Base-by-base conservation (phyloP, 306 rosid genomes). In the Vigna unguiculata region DNA sequence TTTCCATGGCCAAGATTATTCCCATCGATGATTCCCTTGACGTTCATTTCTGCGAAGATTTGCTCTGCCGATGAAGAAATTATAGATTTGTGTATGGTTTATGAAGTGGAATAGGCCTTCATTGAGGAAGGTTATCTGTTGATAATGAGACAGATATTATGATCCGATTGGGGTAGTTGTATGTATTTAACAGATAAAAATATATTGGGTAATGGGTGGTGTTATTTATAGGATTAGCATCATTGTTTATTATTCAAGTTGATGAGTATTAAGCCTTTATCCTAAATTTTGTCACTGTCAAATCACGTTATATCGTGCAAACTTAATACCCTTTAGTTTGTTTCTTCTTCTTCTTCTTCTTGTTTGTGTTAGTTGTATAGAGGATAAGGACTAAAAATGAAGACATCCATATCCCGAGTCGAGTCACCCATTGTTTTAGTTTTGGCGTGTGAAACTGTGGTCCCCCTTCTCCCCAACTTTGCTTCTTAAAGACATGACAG, bases 351-450 rank as follows among this genome's bases (percentile, higher is more conserved):
- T 43, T n/a, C 51, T 80, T 43, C 16, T 43, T 13, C 51, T 80
- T 76, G 32, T 4, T 80, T 76, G 32, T 4, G 32, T 79, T 75
- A 34, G 75, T 78, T 75, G 74, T 72, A 28, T 28, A 65, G 81
- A 78, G 83, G 96, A 93, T 93, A 90, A 91, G 97, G 57, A 76
- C 86, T 71, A 82, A 82, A 81, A 57, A 83, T 72, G 84, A 85
- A 86, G 87, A 83, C 87, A 85, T 82, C 98, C 87, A 86, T 57
- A 85, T 87, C 84, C 69, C 53, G 85, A 88, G 86, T 88, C 59
- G 85, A 88, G 86, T 88, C 90, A 85, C 79, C 78, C 12, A 43
- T 43, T 78, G 19, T 60, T 34, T 36, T 62, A 21, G 55, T 48
- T 49, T 43, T 57, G 58, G 45, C 68, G 68, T n/a, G 51, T 76